Conservation (phyloP, 2,329 filamentous ascomycete genomes). For the Cladophialophora yegresii region DNA sequence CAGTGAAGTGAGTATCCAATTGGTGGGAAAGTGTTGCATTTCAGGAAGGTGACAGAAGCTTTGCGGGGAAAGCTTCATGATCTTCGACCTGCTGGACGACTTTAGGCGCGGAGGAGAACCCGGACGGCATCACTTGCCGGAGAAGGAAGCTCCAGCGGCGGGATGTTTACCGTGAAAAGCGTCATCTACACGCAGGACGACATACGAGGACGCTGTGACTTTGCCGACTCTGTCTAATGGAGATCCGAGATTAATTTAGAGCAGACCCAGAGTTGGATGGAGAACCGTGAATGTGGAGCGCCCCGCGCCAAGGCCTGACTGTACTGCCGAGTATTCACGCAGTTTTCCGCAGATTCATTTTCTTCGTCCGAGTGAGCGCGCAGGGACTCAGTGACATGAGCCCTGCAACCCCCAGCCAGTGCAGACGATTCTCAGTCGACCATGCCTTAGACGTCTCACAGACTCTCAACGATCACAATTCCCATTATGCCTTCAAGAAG, state of each 20-base stretch:
- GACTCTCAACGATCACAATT: not conserved
- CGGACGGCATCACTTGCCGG: constrained; percentile 10
- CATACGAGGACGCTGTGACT: not conserved
- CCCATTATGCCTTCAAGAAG: constrained; percentile 32
- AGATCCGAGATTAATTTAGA: not conserved
- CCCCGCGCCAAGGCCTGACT: not conserved
- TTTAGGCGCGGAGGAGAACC: constrained; percentile 13
- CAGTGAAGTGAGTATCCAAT: constrained; percentile 5
- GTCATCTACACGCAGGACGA: not conserved
- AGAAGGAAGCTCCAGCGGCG: not conserved
- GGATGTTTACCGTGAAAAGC: not conserved
- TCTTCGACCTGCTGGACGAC: not conserved
- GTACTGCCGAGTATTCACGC: not conserved
- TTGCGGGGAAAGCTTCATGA: constrained; percentile 11
- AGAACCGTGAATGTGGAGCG: not conserved
- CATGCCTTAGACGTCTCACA: not conserved
- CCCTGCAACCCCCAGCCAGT: not conserved
- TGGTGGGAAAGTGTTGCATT: constrained; percentile 10
- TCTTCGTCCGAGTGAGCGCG: not conserved
- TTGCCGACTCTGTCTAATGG: not conserved
- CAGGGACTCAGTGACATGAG: not conserved
- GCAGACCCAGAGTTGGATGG: not conserved
- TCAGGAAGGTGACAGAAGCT: constrained; percentile 11
- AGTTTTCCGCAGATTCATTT: not conserved
- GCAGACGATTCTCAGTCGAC: not conserved